Base-by-base conservation (phyloP, 1,284 basidiomycete genomes). In the Abortiporus biennis region DNA sequence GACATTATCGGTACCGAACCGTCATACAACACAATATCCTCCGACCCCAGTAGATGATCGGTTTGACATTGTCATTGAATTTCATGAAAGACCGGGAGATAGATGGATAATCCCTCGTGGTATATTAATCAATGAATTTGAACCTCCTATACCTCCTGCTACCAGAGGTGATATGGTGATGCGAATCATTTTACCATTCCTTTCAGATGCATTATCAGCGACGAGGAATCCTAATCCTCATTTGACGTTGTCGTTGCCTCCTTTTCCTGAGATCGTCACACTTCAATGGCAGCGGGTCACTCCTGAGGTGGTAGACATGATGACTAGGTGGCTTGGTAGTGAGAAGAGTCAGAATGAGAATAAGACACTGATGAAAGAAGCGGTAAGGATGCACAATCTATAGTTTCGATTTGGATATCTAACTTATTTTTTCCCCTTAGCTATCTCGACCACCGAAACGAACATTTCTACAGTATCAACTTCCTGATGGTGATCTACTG, bases 41-140 rank as follows among this genome's bases (percentile, higher is more conserved):
- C n/a, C n/a, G n/a, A n/a, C n/a, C n/a, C 40, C 44, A 15, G 22
- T 65, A 27, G 76, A 69, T 51, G 71, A 73, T n/a, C n/a, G n/a
- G 12, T 82, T 78, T 48, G 85, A 87, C 56, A 54, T 87, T 3
- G 72, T 87, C 19, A 55, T 88, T 41, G 80, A 85, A 53, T 87
- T 85, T 47, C 63, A 69, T 30, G 85, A 88, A 53, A 62, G 65
- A 9, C 66, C 73, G 1, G 64, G 65, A 23, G 80, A 85, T 39
- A 70, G 76, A 6, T 82, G 75, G 72, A 53, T 83, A 5, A 64
- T 88, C 43, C 83, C 85, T 45, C 74, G 80, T 30, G 74, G 73
- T 24, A 66, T 69, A 9, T 68, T 68, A 2, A 61, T 69, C 31
- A 76, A 68, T 47, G 71, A 80, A 29, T 25, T 17, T 8, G 17